A percentile compares a stretch with the other conserved stretches of the same genome.
These are phyloP conservation scores for Glaciozyma martinii DNA, from an alignment of 768 basidiomycete species.

Conservation along the genomic window DNA sequence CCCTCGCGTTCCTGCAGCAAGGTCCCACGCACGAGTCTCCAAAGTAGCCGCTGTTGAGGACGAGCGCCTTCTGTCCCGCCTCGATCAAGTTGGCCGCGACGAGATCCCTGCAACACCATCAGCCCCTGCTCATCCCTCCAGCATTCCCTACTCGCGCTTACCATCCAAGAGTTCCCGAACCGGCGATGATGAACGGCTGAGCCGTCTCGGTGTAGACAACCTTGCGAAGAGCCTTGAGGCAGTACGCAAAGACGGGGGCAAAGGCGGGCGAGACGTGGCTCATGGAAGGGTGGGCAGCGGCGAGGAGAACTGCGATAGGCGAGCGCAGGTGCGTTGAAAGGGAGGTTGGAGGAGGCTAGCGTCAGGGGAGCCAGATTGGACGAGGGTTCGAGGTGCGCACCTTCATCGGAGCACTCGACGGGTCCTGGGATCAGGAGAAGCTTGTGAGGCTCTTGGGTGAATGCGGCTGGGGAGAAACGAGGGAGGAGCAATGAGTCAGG, in stretches of 20 bases:
- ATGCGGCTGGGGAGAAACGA: not conserved
- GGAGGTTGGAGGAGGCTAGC: not conserved
- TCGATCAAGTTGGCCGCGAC: conserved; percentile 82
- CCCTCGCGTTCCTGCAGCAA: no score
- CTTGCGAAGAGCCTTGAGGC: conserved; percentile 48
- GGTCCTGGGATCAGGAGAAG: conserved; percentile 35
- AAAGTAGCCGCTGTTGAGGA: conserved; percentile 87
- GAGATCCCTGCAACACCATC: conserved; percentile 39
- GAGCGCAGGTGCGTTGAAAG: not conserved
- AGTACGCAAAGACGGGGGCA: conserved; percentile 76
- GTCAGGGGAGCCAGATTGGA: no score
- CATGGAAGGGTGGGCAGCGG: conserved; percentile 85
- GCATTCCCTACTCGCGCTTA: conserved; percentile 35
- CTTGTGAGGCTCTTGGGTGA: conserved; percentile 19
- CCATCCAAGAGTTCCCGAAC: conserved; percentile 93
- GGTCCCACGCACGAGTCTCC: conserved; percentile 68
- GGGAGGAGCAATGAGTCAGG: no score
- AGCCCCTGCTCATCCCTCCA: no score
- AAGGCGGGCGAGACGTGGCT: conserved; percentile 64
- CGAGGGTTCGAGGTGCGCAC: not conserved
- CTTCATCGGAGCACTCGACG: conserved; percentile 27
- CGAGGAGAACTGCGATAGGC: conserved; percentile 63
- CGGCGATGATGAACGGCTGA: conserved; percentile 89
- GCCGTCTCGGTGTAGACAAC: conserved; percentile 67
- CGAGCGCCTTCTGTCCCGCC: conserved; percentile 64